Percentiles rank a stretch among this genome's conserved stretches.
Conservation (phyloP, 192 early-diverging fungal species). For the Entophlyctis luteolus region DNA sequence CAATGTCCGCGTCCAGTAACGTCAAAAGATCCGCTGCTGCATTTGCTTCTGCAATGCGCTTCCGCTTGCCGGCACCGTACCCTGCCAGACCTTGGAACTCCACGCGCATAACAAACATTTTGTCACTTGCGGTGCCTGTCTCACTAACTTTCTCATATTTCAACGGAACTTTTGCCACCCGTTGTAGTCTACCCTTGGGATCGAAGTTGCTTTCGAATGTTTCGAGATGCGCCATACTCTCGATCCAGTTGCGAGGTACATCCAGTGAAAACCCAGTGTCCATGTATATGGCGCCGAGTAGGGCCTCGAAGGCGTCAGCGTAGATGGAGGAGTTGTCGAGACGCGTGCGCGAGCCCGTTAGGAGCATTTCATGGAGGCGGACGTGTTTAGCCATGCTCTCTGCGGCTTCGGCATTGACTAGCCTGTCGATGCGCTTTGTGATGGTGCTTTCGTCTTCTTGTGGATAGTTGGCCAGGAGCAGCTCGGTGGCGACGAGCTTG, state of each 20-base stretch:
- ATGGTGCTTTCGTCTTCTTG: conserved; percentile 10
- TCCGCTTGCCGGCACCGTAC: too few relatives aligned
- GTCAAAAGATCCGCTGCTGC: too few relatives aligned
- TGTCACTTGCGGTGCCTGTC: too few relatives aligned
- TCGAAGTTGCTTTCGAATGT: too few relatives aligned
- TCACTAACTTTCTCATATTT: too few relatives aligned
- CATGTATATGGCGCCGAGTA: background rate
- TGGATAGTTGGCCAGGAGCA: conserved; percentile 70
- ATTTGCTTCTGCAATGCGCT: too few relatives aligned
- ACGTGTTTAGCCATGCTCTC: background rate
- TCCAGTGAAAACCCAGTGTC: background rate
- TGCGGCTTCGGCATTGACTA: background rate
- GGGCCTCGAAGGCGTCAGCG: conserved; percentile 4
- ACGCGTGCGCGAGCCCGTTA: background rate
- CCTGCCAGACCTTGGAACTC: too few relatives aligned
- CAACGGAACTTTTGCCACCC: too few relatives aligned
- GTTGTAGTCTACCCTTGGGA: too few relatives aligned
- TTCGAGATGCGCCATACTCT: too few relatives aligned
- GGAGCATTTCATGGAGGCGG: background rate
- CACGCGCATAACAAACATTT: too few relatives aligned
- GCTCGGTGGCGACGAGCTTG: conserved; percentile 73
- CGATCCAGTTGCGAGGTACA: background rate
- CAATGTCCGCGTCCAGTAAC: too few relatives aligned
- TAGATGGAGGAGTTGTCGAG: background rate
- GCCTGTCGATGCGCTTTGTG: background rate